Evolutionary conservation across 179 eudicot species (phyloP).

Genomic region (Camellia oleifera): DNA sequence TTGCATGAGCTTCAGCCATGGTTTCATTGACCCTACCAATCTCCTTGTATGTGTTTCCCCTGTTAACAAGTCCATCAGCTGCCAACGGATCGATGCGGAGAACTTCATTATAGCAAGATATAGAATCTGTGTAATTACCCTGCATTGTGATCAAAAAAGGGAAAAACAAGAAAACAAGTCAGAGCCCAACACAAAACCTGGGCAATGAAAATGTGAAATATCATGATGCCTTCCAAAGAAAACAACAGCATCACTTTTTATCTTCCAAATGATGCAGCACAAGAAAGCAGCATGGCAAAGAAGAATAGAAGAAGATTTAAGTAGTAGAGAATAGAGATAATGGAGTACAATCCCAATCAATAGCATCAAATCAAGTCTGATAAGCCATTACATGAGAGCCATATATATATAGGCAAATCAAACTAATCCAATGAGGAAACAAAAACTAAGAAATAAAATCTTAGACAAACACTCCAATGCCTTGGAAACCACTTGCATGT

Average conservation of each 20-base stretch:
- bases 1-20: constrained; percentile 99
- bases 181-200: neutral
- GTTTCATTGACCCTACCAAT: constrained; percentile 85
- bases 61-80: constrained; percentile 87
- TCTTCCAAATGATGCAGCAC: neutral
- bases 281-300: no score
- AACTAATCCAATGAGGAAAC: no score
- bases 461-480: no score
- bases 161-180: neutral
- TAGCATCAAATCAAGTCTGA: no score
- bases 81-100: constrained; percentile 90
- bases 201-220: neutral
- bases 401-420: no score
- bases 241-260: neutral
- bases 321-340: no score
- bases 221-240: neutral
- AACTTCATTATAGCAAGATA: constrained; percentile 95
- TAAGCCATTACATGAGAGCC: no score
- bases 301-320: no score
- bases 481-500: neutral
- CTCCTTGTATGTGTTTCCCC: constrained; percentile 93
- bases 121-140: constrained; percentile 87
- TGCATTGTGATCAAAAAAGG: constrained; percentile 22
- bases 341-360: no score
- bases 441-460: no score